Conservation (phyloP, 371 early-diverging fungal genomes). For the Zychaea mexicana region DNA sequence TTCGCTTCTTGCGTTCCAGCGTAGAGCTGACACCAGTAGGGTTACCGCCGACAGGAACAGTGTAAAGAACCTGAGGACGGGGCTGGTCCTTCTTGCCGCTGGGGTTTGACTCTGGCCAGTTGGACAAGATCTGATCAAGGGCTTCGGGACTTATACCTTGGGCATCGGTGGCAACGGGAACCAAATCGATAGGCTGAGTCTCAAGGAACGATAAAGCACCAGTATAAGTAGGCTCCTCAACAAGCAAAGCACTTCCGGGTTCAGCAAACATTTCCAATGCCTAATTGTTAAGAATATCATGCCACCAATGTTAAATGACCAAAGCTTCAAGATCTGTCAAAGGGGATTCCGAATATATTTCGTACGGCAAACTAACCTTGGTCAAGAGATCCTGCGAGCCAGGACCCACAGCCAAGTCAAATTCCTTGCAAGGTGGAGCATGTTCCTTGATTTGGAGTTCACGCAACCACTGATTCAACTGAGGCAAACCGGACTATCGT, state of each 20-base stretch:
- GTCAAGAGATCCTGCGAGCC: slow-evolving; percentile 81
- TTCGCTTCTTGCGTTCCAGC: slow-evolving; percentile 60
- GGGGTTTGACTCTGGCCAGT: slow-evolving; percentile 46
- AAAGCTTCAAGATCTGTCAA: background rate
- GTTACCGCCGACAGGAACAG: slow-evolving; percentile 75
- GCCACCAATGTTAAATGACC: background rate
- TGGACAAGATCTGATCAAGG: slow-evolving; percentile 48
- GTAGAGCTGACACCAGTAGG: slow-evolving; percentile 74
- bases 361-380: slow-evolving; percentile 46
- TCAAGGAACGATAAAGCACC: slow-evolving; percentile 74
- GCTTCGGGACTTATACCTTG: slow-evolving; percentile 55
- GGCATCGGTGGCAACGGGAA: slow-evolving; percentile 59
- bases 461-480: slow-evolving; percentile 63
- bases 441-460: slow-evolving; percentile 66
- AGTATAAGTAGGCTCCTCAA: slow-evolving; percentile 79
- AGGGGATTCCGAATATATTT: background rate
- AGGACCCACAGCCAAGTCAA: slow-evolving; percentile 70
- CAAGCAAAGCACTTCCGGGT: slow-evolving; percentile 65
- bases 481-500: slow-evolving; percentile 63
- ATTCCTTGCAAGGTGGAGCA: slow-evolving; percentile 52
- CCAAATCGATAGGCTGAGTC: slow-evolving; percentile 66
- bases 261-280: slow-evolving; percentile 74
- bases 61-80: slow-evolving; percentile 54
- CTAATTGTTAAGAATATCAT: slow-evolving; percentile 13
- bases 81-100: slow-evolving; percentile 37